Percentiles rank a stretch among this genome's conserved stretches.
Evolutionary conservation across 495 filamentous ascomycete genomes (phyloP).

Genomic region (Penicillium coprophilum): DNA sequence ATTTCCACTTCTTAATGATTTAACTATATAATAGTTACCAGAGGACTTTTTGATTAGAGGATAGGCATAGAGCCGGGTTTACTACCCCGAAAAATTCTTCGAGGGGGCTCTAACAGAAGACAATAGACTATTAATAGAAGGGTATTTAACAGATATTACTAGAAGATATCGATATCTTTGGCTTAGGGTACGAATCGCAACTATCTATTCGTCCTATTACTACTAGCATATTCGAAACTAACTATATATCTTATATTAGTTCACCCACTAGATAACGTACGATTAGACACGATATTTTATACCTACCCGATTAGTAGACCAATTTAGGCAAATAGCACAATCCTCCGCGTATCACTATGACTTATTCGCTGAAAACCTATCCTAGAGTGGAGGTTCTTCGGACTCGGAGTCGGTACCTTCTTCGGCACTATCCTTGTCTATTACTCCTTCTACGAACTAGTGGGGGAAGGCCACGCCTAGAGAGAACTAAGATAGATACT

Average conservation of each 20-base stretch:
- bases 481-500: no score
- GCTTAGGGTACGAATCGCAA: conserved; percentile 32
- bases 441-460: no score
- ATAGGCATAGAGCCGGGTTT: conserved; percentile 64
- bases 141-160: not conserved
- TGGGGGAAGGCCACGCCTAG: no score
- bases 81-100: conserved; percentile 74
- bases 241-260: conserved; percentile 19
- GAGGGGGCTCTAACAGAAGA: conserved; percentile 66
- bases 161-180: conserved; percentile 1
- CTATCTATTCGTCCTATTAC: conserved; percentile 29
- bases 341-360: conserved; percentile 18
- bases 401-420: no score
- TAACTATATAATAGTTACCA: conserved; percentile 58
- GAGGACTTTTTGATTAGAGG: conserved; percentile 85
- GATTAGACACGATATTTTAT: conserved; percentile 30
- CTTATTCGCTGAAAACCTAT: no score
- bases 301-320: conserved; percentile 30
- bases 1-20: conserved; percentile 56
- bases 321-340: conserved; percentile 26
- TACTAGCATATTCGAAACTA: not conserved
- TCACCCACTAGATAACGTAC: conserved; percentile 45
- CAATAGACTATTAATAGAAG: conserved; percentile 56
- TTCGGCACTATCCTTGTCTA: no score
- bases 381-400: no score